A percentile compares a stretch with the other conserved stretches of the same genome.
phyloP scores from a whole-genome alignment of 345 rosid species.

The Eucalyptus shirleyi region DNA sequence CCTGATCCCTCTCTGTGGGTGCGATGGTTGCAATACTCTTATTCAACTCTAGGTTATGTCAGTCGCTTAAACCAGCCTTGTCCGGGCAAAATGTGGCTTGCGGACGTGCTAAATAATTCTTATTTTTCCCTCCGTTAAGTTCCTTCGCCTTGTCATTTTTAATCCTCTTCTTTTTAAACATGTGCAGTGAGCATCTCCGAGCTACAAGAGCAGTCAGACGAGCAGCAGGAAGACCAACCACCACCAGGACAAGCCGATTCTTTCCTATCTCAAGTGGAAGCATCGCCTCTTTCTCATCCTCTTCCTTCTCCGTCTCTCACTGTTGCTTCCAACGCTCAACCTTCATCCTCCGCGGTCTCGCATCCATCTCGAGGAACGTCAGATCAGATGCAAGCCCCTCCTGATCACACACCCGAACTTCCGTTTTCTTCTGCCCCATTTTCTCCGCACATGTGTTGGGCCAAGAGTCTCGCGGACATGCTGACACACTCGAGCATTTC shows the following conservation, averaged over 20 bases:
- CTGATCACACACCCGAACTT: neutral
- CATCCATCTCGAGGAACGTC: neutral
- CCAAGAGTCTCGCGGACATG: neutral
- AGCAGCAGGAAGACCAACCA: neutral
- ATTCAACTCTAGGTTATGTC: neutral
- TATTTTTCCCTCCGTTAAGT: neutral
- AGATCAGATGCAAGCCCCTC: neutral
- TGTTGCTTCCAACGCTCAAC: neutral
- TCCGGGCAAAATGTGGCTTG: neutral
- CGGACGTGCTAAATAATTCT: neutral
- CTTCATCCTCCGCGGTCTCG: neutral
- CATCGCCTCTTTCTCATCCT: neutral
- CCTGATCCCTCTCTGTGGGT: neutral
- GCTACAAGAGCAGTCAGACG: neutral
- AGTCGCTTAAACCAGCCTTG: neutral
- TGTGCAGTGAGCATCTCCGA: neutral
- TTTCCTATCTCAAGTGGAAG: neutral
- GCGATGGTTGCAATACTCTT: neutral
- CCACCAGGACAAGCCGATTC: neutral
- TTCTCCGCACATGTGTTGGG: neutral
- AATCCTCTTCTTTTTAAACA: neutral
- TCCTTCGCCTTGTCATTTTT: neutral
- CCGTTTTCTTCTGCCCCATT: neutral
- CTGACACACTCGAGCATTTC: neutral
- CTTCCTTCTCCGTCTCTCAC: neutral